A percentile compares a stretch with the other conserved stretches of the same genome.
Conservation (phyloP, 768 basidiomycete species). For the Rhodotorula babjevae region DNA sequence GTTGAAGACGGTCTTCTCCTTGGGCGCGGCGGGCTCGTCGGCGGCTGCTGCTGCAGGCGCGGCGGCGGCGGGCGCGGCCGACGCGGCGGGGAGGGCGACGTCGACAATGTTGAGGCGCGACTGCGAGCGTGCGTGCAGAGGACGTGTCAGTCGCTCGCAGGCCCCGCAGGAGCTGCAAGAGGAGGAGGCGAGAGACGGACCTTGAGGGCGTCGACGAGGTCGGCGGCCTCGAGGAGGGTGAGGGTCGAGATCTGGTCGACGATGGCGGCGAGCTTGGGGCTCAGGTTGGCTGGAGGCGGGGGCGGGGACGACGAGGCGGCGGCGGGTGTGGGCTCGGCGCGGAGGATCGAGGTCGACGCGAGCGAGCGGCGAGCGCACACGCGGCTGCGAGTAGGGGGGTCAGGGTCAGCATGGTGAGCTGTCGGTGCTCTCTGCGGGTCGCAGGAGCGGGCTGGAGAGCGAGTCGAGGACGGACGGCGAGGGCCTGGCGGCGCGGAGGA, state of each 20-base stretch:
- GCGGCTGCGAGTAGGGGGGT: neutral
- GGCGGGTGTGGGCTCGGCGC: constrained; percentile 6
- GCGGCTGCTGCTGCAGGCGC: constrained; percentile 53
- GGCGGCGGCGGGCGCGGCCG: constrained; percentile 50
- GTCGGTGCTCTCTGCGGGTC: neutral
- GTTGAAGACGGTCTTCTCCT: constrained; percentile 97
- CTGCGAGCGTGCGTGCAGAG: constrained; percentile 50
- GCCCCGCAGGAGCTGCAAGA: neutral
- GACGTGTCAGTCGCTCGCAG: neutral
- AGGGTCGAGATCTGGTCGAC: constrained; percentile 88
- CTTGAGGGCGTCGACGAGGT: constrained; percentile 87
- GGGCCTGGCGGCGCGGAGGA: constrained; percentile 13
- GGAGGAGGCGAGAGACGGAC: constrained; percentile 49
- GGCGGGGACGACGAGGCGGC: neutral
- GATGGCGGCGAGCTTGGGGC: constrained; percentile 66
- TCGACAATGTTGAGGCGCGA: constrained; percentile 92
- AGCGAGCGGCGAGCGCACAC: neutral
- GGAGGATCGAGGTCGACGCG: constrained; percentile 13
- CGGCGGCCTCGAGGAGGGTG: constrained; percentile 88
- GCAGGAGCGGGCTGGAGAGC: neutral
- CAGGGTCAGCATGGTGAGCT: neutral
- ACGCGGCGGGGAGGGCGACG: constrained; percentile 81
- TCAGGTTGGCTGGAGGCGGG: constrained; percentile 11
- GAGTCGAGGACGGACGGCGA: neutral
- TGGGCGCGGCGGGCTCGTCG: constrained; percentile 66